Evolutionary conservation across 2,329 filamentous ascomycete genomes (phyloP).

Genomic region (Sordariomycetes sp.): DNA sequence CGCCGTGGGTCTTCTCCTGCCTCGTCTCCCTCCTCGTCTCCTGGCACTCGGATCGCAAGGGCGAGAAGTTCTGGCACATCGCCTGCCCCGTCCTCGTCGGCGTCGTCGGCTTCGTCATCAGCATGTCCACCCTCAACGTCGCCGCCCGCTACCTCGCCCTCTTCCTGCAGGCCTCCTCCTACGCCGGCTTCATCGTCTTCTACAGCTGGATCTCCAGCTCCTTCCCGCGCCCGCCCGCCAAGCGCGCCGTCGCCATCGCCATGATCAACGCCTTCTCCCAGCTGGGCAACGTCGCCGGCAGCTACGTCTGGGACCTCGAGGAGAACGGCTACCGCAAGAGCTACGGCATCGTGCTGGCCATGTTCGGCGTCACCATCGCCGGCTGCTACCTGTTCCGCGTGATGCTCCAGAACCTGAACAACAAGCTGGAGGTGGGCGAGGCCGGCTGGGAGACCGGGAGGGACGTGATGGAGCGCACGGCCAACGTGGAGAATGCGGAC

Average conservation of each 20-base stretch:
- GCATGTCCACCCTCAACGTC: slow-evolving; percentile 44
- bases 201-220: slow-evolving; percentile 48
- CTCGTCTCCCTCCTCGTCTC: slow-evolving; percentile 43
- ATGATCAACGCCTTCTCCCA: neutral
- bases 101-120: slow-evolving; percentile 47
- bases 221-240: slow-evolving; percentile 47
- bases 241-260: slow-evolving; percentile 36
- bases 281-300: neutral
- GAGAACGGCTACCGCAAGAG: neutral
- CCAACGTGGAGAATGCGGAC: neutral
- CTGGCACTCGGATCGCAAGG: slow-evolving; percentile 43
- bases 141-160: slow-evolving; percentile 49
- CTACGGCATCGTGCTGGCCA: neutral
- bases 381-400: neutral
- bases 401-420: neutral
- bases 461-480: neutral
- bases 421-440: neutral
- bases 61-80: slow-evolving; percentile 52
- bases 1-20: slow-evolving; percentile 49
- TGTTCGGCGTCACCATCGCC: neutral
- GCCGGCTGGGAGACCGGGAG: neutral
- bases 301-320: neutral
- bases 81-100: slow-evolving; percentile 39
- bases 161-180: slow-evolving; percentile 47
- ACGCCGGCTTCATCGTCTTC: slow-evolving; percentile 47